These are phyloP conservation scores for Quercus dentata DNA, from an alignment of 306 rosid species.

Conservation along the genomic window DNA sequence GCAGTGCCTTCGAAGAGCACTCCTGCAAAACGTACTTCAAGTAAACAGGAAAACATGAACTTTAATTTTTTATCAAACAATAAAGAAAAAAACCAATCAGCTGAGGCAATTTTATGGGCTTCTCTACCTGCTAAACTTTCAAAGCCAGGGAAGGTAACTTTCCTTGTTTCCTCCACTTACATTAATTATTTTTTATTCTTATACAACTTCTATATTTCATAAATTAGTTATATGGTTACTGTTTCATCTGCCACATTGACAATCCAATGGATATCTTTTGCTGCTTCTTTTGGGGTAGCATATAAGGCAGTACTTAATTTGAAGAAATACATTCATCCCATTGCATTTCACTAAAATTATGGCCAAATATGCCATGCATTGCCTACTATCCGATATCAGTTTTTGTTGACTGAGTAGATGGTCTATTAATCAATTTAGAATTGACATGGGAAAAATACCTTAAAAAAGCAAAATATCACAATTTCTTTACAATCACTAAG, in stretches of 20 bases:
- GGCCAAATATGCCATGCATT: background rate
- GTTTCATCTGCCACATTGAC: background rate
- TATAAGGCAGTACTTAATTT: background rate
- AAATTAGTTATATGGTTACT: background rate
- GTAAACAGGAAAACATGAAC: constrained; percentile 61
- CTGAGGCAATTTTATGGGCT: constrained; percentile 59
- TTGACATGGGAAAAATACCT: background rate
- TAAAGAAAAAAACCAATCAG: constrained; percentile 35
- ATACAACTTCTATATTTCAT: background rate
- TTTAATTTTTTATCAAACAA: constrained; percentile 34
- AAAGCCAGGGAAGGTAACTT: constrained; percentile 73
- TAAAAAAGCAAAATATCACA: background rate
- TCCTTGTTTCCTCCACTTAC: constrained; percentile 4
- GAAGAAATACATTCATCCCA: background rate
- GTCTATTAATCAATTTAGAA: background rate
- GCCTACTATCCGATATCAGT: background rate
- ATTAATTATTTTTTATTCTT: background rate
- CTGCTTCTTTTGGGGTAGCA: background rate
- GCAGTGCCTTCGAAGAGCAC: constrained; percentile 30
- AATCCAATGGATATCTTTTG: background rate
- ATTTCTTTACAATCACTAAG: background rate
- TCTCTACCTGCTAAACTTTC: constrained; percentile 66
- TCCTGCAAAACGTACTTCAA: constrained; percentile 37
- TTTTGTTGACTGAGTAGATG: background rate
- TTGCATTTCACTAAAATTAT: background rate